Percentiles rank a stretch among this genome's conserved stretches.
These are phyloP conservation scores for Colletotrichum chrysophilum DNA, from an alignment of 2,329 filamentous ascomycete genomes.

Conservation along the genomic window DNA sequence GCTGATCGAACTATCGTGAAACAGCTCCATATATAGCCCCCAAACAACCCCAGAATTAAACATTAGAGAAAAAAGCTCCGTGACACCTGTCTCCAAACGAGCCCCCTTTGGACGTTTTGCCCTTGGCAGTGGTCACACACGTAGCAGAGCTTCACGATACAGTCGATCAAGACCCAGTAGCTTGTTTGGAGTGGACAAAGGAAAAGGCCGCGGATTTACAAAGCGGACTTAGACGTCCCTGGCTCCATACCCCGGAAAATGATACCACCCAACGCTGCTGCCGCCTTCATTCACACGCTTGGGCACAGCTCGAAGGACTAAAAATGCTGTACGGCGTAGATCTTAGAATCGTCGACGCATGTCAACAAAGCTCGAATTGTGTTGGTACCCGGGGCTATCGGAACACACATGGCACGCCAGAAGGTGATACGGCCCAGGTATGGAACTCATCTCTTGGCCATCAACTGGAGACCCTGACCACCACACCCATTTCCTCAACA, in stretches of 20 bases:
- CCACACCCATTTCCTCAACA: not conserved
- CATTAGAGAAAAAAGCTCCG: not conserved
- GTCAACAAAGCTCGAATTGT: not conserved
- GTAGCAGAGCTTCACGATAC: not conserved
- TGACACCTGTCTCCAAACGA: not conserved
- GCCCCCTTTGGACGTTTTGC: not conserved
- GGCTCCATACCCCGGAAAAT: not conserved
- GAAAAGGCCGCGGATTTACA: not conserved
- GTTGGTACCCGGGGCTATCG: not conserved
- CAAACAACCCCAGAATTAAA: not conserved
- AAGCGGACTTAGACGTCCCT: not conserved
- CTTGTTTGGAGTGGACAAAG: not conserved
- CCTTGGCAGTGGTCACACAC: not conserved
- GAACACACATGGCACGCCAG: not conserved
- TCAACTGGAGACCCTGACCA: not conserved
- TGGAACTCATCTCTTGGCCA: not conserved
- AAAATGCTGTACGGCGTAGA: not conserved
- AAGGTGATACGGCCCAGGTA: not conserved
- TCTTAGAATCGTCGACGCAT: not conserved
- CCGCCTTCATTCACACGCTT: not conserved
- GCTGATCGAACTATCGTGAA: constrained; percentile 10
- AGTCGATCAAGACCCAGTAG: not conserved
- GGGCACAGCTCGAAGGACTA: not conserved
- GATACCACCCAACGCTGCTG: not conserved
- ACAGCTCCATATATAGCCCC: not conserved